phyloP scores from a whole-genome alignment of 805 yeast species.

The Candida railenensis region DNA sequence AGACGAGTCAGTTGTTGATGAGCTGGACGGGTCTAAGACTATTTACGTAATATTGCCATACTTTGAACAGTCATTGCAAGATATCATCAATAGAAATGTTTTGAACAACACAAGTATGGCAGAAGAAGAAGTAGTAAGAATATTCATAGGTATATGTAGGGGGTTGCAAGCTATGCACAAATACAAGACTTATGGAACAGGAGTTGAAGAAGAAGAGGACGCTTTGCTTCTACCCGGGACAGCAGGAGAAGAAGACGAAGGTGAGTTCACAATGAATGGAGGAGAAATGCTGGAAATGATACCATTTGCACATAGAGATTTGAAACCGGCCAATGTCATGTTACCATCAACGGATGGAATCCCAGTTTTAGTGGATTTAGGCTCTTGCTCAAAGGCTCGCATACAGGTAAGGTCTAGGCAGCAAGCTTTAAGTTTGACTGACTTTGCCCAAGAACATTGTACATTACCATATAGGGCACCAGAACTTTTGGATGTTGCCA shows the following conservation, averaged over 20 bases:
- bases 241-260: constrained; percentile 28
- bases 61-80: constrained; percentile 72
- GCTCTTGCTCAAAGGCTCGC: constrained; percentile 71
- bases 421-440: constrained; percentile 75
- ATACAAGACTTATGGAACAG: constrained; percentile 34
- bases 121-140: constrained; percentile 61
- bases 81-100: constrained; percentile 64
- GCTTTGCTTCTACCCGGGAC: constrained; percentile 18
- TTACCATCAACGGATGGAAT: constrained; percentile 60
- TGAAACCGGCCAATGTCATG: constrained; percentile 90
- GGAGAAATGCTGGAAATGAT: constrained; percentile 57
- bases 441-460: constrained; percentile 79
- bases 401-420: constrained; percentile 54
- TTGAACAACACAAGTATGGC: constrained; percentile 52
- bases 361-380: constrained; percentile 82
- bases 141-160: constrained; percentile 67
- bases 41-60: constrained; percentile 80
- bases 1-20: constrained; percentile 71
- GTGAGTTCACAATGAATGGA: constrained; percentile 13
- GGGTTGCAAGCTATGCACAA: constrained; percentile 79
- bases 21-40: constrained; percentile 75
- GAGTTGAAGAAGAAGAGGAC: constrained; percentile 23
- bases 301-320: constrained; percentile 82
- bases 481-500: constrained; percentile 74
- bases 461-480: constrained; percentile 90